These are phyloP conservation scores for Euphorbia celastroides DNA, from an alignment of 441 rosid species.

Conservation along the genomic window DNA sequence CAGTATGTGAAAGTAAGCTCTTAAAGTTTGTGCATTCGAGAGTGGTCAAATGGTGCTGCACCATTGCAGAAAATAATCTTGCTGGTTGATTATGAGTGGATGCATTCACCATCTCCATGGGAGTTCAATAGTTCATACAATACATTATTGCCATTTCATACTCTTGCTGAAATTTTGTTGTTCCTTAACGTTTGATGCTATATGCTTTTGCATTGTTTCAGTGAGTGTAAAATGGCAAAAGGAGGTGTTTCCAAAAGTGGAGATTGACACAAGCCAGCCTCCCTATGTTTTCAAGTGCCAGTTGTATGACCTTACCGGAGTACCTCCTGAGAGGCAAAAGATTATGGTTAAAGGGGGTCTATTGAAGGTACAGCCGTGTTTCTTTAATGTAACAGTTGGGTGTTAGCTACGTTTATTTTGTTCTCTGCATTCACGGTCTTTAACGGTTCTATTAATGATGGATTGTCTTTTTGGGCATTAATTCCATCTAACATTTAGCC, in stretches of 20 bases:
- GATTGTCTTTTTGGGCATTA: not conserved
- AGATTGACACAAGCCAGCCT: conserved; percentile 69
- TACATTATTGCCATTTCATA: not conserved
- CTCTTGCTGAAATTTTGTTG: not conserved
- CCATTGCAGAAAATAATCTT: not conserved
- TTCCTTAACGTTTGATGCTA: not conserved
- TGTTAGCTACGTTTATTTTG: not conserved
- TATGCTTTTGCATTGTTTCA: conserved; percentile 22
- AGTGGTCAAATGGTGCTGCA: not conserved
- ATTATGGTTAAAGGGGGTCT: conserved; percentile 98
- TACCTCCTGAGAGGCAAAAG: conserved; percentile 97
- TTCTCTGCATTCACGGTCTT: not conserved
- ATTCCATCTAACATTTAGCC: conserved; percentile 2
- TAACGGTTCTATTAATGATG: not conserved
- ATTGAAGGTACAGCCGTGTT: conserved; percentile 51
- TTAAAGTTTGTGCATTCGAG: too few species aligned
- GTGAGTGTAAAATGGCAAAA: conserved; percentile 97
- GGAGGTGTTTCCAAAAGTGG: conserved; percentile 74
- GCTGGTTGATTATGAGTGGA: not conserved
- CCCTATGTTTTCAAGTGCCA: conserved; percentile 87
- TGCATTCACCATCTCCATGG: not conserved
- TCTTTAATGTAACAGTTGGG: not conserved
- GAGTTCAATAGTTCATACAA: too few species aligned
- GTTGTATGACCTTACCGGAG: conserved; percentile 86
- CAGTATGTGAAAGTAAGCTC: too few species aligned